phyloP scores from a whole-genome alignment of 805 yeast species.

The Yarrowia sp. region DNA sequence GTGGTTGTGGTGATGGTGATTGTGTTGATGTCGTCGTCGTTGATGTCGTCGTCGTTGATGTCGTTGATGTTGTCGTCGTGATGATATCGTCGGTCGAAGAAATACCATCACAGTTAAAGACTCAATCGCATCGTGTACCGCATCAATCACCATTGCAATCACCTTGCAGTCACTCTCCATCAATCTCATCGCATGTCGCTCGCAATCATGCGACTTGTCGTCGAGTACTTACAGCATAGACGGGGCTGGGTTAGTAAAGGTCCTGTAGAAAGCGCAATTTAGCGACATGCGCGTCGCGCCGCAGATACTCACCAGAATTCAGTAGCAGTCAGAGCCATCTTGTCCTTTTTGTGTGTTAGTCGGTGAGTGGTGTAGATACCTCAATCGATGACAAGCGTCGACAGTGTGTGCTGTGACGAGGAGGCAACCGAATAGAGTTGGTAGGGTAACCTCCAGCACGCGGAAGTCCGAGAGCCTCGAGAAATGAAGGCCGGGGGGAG shows the following conservation, averaged over 20 bases:
- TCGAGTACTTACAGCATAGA: conserved; percentile 55
- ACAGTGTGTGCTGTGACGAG: conserved; percentile 23
- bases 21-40: neutral
- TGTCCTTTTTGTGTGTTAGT: conserved; percentile 26
- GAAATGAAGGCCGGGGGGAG: too few species aligned
- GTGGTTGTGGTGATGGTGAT: neutral
- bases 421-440: conserved; percentile 19
- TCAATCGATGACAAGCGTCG: conserved; percentile 26
- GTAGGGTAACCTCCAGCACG: conserved; percentile 26
- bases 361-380: conserved; percentile 22
- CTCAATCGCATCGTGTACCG: too few species aligned
- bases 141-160: too few species aligned
- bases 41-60: neutral
- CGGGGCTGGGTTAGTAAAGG: conserved; percentile 51
- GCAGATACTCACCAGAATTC: conserved; percentile 25
- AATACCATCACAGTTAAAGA: too few species aligned
- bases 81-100: too few species aligned
- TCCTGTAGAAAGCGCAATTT: too few species aligned
- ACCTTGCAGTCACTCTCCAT: neutral
- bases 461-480: neutral
- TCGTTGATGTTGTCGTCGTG: too few species aligned
- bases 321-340: conserved; percentile 26
- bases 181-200: neutral
- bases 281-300: too few species aligned
- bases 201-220: conserved; percentile 18